Percentiles rank a stretch among this genome's conserved stretches.
Evolutionary conservation across 2,329 filamentous ascomycete species (phyloP).

Genomic region (Cladophialophora yegresii): DNA sequence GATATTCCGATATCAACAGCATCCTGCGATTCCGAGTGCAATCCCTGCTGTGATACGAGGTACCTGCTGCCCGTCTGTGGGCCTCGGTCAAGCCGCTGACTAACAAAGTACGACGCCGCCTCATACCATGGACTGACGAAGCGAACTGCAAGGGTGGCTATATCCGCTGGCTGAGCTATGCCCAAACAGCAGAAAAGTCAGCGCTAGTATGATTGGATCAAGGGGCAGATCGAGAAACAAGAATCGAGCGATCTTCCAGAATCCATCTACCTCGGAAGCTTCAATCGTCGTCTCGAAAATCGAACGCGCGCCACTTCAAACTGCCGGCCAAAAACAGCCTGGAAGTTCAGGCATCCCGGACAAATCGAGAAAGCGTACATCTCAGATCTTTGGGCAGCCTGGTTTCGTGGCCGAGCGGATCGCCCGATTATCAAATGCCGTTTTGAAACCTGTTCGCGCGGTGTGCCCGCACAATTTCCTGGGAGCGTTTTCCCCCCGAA

Average conservation of each 20-base stretch:
- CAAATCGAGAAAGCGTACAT: background rate
- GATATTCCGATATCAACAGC: no score
- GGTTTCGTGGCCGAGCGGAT: background rate
- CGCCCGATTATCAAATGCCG: background rate
- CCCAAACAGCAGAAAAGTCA: constrained; percentile 15
- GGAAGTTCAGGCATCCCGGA: background rate
- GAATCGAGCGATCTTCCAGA: constrained; percentile 10
- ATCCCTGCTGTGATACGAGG: background rate
- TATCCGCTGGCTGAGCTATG: constrained; percentile 3
- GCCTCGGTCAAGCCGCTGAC: constrained; percentile 1
- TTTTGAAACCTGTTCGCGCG: background rate
- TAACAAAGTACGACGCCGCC: background rate
- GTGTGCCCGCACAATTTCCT: background rate
- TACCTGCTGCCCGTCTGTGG: no score
- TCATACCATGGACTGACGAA: background rate
- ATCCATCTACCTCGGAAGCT: constrained; percentile 2
- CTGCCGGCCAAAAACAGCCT: background rate
- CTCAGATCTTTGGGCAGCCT: background rate
- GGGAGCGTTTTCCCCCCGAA: background rate
- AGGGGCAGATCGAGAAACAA: constrained; percentile 2
- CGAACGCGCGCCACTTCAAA: background rate
- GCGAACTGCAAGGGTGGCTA: background rate
- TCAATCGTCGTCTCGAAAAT: background rate
- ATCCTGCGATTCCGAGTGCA: background rate
- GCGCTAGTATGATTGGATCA: constrained; percentile 13